Evolutionary conservation across 768 basidiomycete genomes (phyloP).

Genomic region (Russula ochroleuca): DNA sequence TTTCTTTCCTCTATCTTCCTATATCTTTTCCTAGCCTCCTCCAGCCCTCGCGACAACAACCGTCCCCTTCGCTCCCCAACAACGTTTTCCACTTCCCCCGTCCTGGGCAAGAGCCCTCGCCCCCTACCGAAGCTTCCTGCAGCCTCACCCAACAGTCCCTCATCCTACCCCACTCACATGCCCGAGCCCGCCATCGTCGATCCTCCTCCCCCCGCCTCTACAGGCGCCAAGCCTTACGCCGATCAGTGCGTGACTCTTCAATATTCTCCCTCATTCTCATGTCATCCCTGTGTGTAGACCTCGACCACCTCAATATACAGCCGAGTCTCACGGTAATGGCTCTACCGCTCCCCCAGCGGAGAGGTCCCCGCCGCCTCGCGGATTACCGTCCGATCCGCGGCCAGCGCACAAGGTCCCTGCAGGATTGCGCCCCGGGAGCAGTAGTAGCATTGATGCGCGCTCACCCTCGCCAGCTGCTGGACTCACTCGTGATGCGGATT

Average conservation of each 20-base stretch:
- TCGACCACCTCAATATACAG: slow-evolving; percentile 13
- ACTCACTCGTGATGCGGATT: slow-evolving; percentile 19
- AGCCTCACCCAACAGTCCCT: slow-evolving; percentile 14
- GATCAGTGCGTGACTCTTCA: slow-evolving; percentile 22
- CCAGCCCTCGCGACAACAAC: slow-evolving; percentile 24
- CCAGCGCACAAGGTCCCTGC: background rate
- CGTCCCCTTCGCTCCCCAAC: slow-evolving; percentile 23
- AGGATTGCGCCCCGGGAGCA: slow-evolving; percentile 21
- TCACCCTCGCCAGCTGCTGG: slow-evolving; percentile 17
- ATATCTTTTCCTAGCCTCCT: slow-evolving; percentile 1
- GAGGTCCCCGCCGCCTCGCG: slow-evolving; percentile 7
- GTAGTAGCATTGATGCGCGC: background rate
- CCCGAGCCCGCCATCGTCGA: slow-evolving; percentile 23
- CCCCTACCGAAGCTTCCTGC: slow-evolving; percentile 26
- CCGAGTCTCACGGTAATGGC: slow-evolving; percentile 14
- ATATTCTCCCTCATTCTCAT: background rate
- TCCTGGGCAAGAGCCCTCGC: slow-evolving; percentile 23
- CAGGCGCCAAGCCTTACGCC: slow-evolving; percentile 3
- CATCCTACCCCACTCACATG: slow-evolving; percentile 23
- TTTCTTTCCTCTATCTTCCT: background rate
- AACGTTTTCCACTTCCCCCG: slow-evolving; percentile 23
- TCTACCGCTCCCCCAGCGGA: slow-evolving; percentile 4
- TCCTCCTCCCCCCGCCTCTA: background rate
- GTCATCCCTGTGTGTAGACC: background rate
- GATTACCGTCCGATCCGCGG: slow-evolving; percentile 25